Evolutionary conservation across 805 yeast genomes (phyloP).

Genomic region (Yarrowia sp.): DNA sequence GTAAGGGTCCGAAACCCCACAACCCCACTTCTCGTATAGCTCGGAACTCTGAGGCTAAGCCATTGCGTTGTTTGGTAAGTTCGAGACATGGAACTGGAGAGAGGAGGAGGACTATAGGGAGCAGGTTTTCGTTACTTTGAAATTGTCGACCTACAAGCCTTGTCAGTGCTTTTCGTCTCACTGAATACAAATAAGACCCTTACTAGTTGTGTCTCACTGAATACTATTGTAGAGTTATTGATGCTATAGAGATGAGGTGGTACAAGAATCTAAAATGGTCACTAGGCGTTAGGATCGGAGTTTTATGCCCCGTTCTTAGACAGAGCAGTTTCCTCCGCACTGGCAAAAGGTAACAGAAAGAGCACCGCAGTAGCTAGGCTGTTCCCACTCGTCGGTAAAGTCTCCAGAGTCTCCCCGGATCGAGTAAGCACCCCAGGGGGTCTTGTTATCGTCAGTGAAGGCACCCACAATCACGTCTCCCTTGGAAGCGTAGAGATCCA

Average conservation of each 20-base stretch:
- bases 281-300: background rate
- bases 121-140: background rate
- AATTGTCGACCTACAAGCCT: no score
- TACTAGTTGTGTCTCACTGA: no score
- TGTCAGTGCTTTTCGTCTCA: no score
- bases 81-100: background rate
- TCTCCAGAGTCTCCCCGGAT: constrained; percentile 15
- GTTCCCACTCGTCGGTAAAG: constrained; percentile 29
- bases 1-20: constrained; percentile 6
- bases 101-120: no score
- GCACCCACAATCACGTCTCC: constrained; percentile 27
- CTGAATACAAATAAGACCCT: no score
- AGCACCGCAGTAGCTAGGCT: constrained; percentile 24
- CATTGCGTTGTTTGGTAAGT: background rate
- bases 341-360: constrained; percentile 16
- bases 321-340: constrained; percentile 20
- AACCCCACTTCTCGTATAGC: constrained; percentile 1
- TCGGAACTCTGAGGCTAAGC: constrained; percentile 2
- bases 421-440: constrained; percentile 29
- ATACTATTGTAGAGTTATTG: background rate
- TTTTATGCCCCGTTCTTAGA: background rate
- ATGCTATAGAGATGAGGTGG: constrained; percentile 11
- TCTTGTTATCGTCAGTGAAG: constrained; percentile 17
- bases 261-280: constrained; percentile 10
- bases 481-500: constrained; percentile 25